Percentiles rank a stretch among this genome's conserved stretches.
phyloP scores from a whole-genome alignment of 2,329 filamentous ascomycete species.

The Diaporthe eres region DNA sequence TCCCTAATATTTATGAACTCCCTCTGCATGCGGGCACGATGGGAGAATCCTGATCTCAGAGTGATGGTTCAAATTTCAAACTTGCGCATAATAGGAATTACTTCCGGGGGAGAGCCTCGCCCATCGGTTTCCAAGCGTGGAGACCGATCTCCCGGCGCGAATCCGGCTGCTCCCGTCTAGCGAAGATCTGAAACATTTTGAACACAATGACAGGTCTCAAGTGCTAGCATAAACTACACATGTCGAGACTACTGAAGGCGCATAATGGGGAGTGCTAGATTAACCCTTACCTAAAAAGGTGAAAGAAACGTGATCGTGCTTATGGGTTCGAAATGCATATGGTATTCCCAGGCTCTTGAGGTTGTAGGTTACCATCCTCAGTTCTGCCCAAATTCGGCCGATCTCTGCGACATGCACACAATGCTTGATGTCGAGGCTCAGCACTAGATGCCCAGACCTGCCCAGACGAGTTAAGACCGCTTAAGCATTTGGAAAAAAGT shows the following conservation, averaged over 20 bases:
- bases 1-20: too few species aligned
- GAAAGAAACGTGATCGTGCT: not conserved
- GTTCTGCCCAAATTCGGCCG: not conserved
- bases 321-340: not conserved
- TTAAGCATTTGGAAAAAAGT: not conserved
- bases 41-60: not conserved
- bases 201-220: not conserved
- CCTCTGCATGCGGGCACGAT: not conserved
- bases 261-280: not conserved
- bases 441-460: not conserved
- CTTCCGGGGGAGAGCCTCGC: not conserved
- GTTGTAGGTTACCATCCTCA: too few species aligned
- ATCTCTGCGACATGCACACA: not conserved
- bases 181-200: not conserved
- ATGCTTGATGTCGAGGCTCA: not conserved
- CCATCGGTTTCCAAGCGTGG: not conserved
- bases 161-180: slow-evolving; percentile 15
- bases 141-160: not conserved
- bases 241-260: not conserved
- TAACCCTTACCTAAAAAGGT: not conserved
- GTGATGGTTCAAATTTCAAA: not conserved
- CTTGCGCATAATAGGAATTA: not conserved
- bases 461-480: not conserved
- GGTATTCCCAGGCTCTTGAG: not conserved
- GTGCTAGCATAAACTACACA: not conserved